Evolutionary conservation across 75 land plant genomes (phyloP).

Genomic region (Selaginella moellendorffii): DNA sequence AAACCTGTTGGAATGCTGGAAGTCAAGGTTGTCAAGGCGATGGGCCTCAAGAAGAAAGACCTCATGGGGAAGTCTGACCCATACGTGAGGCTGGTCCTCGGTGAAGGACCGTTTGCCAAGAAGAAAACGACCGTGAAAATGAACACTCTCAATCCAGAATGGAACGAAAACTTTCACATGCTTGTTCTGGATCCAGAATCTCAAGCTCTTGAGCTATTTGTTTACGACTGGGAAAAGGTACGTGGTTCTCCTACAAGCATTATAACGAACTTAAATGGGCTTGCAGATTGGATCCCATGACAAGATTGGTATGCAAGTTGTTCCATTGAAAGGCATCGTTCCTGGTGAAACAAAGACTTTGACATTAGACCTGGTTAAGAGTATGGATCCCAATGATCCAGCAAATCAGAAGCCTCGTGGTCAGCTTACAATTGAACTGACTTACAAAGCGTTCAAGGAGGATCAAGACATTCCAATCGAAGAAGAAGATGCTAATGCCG

Average conservation of each 20-base stretch:
- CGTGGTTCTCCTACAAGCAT: not conserved
- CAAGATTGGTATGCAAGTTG: constrained; percentile 49
- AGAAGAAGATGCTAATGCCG: constrained; percentile 24
- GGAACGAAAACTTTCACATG: constrained; percentile 71
- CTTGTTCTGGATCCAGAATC: constrained; percentile 56
- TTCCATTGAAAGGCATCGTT: constrained; percentile 49
- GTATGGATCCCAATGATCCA: constrained; percentile 43
- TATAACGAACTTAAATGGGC: not conserved
- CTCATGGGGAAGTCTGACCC: constrained; percentile 69
- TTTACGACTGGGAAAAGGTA: constrained; percentile 84
- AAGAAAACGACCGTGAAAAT: constrained; percentile 61
- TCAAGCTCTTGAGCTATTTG: constrained; percentile 45
- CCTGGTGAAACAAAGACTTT: constrained; percentile 46
- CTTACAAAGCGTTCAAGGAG: constrained; percentile 62
- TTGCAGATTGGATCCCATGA: constrained; percentile 68
- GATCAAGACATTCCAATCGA: constrained; percentile 21
- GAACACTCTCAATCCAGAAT: constrained; percentile 70
- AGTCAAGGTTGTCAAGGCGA: constrained; percentile 54
- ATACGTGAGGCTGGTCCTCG: constrained; percentile 63
- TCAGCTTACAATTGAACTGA: constrained; percentile 35
- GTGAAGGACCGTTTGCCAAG: constrained; percentile 63
- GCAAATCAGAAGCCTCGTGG: constrained; percentile 68
- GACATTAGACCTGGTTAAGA: constrained; percentile 52
- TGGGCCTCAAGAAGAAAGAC: constrained; percentile 66
- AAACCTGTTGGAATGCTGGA: constrained; percentile 71